phyloP scores from a whole-genome alignment of 2,329 filamentous ascomycete species.

The Nakataea oryzae region DNA sequence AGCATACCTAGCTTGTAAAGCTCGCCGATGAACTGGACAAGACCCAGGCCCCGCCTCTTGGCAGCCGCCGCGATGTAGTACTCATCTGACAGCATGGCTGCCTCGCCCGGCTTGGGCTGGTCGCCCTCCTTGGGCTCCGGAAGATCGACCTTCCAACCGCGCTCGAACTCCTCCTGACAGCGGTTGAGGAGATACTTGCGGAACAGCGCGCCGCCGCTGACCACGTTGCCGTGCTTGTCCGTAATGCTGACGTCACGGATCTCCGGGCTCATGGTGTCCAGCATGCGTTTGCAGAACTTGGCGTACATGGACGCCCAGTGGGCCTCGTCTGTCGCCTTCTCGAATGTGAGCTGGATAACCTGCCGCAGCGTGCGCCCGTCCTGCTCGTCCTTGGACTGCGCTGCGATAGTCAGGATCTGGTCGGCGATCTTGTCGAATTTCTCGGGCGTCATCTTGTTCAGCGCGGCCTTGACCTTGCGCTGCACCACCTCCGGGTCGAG shows the following conservation, averaged over 20 bases:
- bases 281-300: slow-evolving; percentile 95
- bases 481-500: slow-evolving; percentile 91
- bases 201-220: slow-evolving; percentile 90
- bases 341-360: slow-evolving; percentile 97
- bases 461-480: slow-evolving; percentile 93
- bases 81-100: slow-evolving; percentile 82
- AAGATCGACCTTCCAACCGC: slow-evolving; percentile 87
- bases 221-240: slow-evolving; percentile 76
- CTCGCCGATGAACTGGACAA: slow-evolving; percentile 98
- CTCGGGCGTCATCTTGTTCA: slow-evolving; percentile 99
- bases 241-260: slow-evolving; percentile 92
- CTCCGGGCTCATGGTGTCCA: slow-evolving; percentile 87
- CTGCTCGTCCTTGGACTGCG: slow-evolving; percentile 88
- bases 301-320: slow-evolving; percentile 99
- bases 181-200: slow-evolving; percentile 97
- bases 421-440: slow-evolving; percentile 95
- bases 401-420: slow-evolving; percentile 85
- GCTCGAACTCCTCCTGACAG: slow-evolving; percentile 98
- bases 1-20: slow-evolving; percentile 98
- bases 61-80: slow-evolving; percentile 91
- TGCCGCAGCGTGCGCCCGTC: slow-evolving; percentile 92
- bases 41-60: slow-evolving; percentile 92
- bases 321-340: slow-evolving; percentile 96
- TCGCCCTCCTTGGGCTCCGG: slow-evolving; percentile 64
- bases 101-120: slow-evolving; percentile 59